Evolutionary conservation across 2,329 filamentous ascomycete species (phyloP).

Genomic region (Lecanoromycetidae sp.): DNA sequence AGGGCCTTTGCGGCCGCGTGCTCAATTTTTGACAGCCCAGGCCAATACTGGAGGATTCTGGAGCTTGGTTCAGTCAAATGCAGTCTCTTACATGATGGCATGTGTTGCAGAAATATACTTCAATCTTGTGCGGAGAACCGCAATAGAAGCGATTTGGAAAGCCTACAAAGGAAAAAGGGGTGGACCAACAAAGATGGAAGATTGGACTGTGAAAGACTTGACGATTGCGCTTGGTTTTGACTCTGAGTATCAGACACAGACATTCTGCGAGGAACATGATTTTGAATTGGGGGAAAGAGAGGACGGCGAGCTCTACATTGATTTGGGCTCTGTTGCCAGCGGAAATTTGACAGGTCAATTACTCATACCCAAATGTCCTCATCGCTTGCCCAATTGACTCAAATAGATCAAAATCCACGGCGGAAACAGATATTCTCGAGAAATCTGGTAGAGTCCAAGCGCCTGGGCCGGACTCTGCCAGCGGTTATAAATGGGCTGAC

Average conservation of each 20-base stretch:
- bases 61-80: conserved; percentile 41
- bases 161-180: conserved; percentile 36
- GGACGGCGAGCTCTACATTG: conserved; percentile 39
- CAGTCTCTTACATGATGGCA: conserved; percentile 50
- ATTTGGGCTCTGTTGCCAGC: conserved; percentile 39
- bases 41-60: conserved; percentile 49
- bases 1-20: conserved; percentile 38
- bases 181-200: conserved; percentile 39
- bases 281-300: conserved; percentile 38
- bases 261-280: conserved; percentile 43
- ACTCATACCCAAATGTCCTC: neutral
- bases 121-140: conserved; percentile 43
- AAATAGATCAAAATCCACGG: conserved; percentile 31
- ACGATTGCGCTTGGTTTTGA: conserved; percentile 44
- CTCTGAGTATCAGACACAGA: conserved; percentile 38
- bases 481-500: conserved; percentile 46
- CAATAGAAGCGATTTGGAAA: conserved; percentile 44
- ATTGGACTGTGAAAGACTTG: conserved; percentile 45
- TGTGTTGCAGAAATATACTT: conserved; percentile 54
- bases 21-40: conserved; percentile 42
- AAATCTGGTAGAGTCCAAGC: conserved; percentile 46
- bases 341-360: conserved; percentile 17
- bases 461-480: conserved; percentile 41
- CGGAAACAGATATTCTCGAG: conserved; percentile 43
- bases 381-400: conserved; percentile 6